Base-by-base conservation (phyloP, 2,329 filamentous ascomycete genomes). In the Hypoxylon rubiginosum region DNA sequence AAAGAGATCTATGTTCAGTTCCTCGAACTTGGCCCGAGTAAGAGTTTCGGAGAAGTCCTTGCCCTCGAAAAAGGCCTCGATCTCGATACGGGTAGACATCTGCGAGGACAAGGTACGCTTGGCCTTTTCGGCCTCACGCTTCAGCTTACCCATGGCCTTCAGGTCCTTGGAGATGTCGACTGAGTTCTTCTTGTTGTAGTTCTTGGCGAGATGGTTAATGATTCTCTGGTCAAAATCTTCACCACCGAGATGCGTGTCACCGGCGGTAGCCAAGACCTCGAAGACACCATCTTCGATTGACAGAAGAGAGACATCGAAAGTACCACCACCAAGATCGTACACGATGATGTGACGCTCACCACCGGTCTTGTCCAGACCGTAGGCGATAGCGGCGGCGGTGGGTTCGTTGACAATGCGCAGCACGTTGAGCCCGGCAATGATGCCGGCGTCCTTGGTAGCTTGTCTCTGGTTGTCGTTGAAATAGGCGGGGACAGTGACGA, bases 91-190 rank as follows among this genome's bases (percentile, higher is more conserved):
- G 73, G 93, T 93, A 72, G 92, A 94, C 90, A 93, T 94, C 85
- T 97, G 93, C 73, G 93, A 96, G 78, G 92, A 97, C 62, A 99
- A 91, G 75, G 94, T 97, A 79, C 96, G 93, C 92, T 99, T 99
- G 84, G 96, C 96, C 90, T 97, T 97, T 84, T 99, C 96, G 75
- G 96, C 95, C 84, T 98, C 96, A 77, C 96, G 94, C 93, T 98
- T 98, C 76, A 99, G 90, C 87, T 98, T 99, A 85, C 94, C 93
- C 94, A 98, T 98, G 73, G 95, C 91, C 92, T 97, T 97, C 72
- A 91, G 84, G 79, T 98, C 94, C 87, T 97, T 97, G 84, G 90
- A 92, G 79, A 98, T 89, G 75, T 99, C 94, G 73, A 97, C 93
- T 75, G 83, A 84, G 87, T 97, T 88, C 89, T 97, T 96, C 91